Conservation (phyloP, 768 basidiomycete genomes). For the Coprinellus aureogranulatus region DNA sequence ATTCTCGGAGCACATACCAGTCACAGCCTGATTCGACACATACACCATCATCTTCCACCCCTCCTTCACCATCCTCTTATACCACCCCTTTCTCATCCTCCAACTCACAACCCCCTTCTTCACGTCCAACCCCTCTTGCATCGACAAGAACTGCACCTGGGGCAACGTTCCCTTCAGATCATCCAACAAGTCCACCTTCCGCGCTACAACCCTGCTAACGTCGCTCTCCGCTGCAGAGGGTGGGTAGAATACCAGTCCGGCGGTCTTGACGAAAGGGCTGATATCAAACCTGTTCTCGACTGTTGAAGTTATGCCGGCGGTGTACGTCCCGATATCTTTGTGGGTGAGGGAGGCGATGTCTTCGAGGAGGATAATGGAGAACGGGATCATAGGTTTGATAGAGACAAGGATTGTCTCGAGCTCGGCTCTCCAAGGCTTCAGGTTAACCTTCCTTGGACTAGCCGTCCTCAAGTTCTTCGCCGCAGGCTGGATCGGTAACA, state of each 20-base stretch:
- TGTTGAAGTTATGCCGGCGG: neutral
- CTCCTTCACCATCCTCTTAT: conserved; percentile 19
- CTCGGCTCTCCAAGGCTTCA: conserved; percentile 16
- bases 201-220: neutral
- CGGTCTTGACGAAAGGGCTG: conserved; percentile 9
- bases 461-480: neutral
- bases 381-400: conserved; percentile 13
- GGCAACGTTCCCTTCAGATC: neutral
- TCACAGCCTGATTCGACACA: conserved; percentile 12
- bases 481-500: conserved; percentile 11
- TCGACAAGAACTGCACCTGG: conserved; percentile 16
- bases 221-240: neutral
- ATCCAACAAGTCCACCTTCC: conserved; percentile 8
- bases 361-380: conserved; percentile 10
- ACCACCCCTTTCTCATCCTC: conserved; percentile 20
- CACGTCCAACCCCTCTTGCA: conserved; percentile 15
- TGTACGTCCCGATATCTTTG: conserved; percentile 9
- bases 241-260: conserved; percentile 17
- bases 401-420: conserved; percentile 14
- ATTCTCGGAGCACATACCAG: conserved; percentile 9
- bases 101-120: conserved; percentile 12
- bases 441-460: conserved; percentile 11
- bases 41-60: conserved; percentile 18
- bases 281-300: neutral
- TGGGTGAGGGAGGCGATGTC: neutral